Base-by-base conservation (phyloP, 257 asterid genomes). In the Solanum boliviense region DNA sequence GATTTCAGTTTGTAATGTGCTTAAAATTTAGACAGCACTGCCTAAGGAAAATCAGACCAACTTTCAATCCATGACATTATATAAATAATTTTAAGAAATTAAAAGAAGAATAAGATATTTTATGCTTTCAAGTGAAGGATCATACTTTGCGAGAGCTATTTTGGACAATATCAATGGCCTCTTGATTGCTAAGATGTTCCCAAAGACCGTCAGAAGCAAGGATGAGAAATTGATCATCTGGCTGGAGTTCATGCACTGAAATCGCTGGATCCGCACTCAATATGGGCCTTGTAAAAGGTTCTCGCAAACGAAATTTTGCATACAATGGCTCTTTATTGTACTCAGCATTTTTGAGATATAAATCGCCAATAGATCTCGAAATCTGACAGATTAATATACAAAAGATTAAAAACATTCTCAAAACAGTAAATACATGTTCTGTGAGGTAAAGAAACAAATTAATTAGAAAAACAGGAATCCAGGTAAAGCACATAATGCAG, bases 191-290 rank as follows among this genome's bases (percentile, higher is more conserved):
- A 29, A 92, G 92, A 89, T 92, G 94, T 79, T 92, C 94, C 94
- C 94, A 92, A 34, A 92, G 93, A 68, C 94, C 94, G 74, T 92
- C 94, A 25, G 94, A 92, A 67, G 94, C 94, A 89, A 92, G 85
- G 86, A 92, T 92, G 86, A 92, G 91, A 70, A 92, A 92, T 52
- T 91, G 91, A 84, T 92, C 94, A 6, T 91, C 84, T 41, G 92
- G 91, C 84, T 90, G 90, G 58, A 92, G 92, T 89, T 91, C 92
- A 31, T 89, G 92, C 83, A 91, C 92, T 27, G 86, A 88, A 65
- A 92, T 86, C 13, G 92, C 79, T 32, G 94, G 94, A 29, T 92
- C 94, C 1, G 93, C 83, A 84, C 92, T 91, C 87, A 92, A 91
- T 87, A 92, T 86, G 34, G 94, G 92, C 85, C 88, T 90, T 35